These are phyloP conservation scores for Ilex paraguariensis DNA, from an alignment of 305 asterid genomes.

Conservation along the genomic window DNA sequence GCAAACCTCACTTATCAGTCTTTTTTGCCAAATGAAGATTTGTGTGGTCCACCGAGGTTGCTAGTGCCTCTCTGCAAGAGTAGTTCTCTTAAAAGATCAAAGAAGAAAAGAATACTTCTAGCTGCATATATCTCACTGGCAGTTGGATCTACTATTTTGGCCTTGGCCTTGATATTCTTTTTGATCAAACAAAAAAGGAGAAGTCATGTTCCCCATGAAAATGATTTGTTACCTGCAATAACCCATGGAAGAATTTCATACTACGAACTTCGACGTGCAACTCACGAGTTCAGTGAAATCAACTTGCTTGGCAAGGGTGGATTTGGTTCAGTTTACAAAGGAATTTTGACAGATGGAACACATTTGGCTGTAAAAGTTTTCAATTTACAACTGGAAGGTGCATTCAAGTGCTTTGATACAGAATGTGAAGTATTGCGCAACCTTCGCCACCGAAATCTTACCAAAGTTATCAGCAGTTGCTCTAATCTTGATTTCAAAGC, in stretches of 20 bases:
- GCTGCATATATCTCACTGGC: background rate
- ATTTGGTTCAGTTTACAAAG: no score
- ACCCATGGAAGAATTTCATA: background rate
- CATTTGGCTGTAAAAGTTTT: background rate
- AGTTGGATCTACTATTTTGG: background rate
- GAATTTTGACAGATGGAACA: background rate
- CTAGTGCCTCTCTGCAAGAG: no score
- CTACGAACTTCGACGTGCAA: slow-evolving; percentile 15
- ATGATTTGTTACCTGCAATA: background rate
- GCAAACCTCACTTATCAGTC: no score
- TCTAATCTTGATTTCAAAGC: no score
- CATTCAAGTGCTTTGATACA: no score
- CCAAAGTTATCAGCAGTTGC: no score
- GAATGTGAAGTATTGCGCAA: no score
- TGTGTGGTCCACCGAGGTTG: no score
- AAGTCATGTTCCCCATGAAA: background rate
- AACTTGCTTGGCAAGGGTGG: slow-evolving; percentile 9
- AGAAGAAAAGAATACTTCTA: background rate
- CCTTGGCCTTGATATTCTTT: background rate
- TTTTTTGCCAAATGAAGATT: no score
- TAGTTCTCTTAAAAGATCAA: no score
- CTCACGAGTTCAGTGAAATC: slow-evolving; percentile 4
- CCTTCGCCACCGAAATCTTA: no score
- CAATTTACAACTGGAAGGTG: background rate
- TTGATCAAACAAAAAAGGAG: background rate